A percentile compares a stretch with the other conserved stretches of the same genome.
phyloP scores from a whole-genome alignment of 2,329 filamentous ascomycete species.

The Zymoseptoria pseudotritici region DNA sequence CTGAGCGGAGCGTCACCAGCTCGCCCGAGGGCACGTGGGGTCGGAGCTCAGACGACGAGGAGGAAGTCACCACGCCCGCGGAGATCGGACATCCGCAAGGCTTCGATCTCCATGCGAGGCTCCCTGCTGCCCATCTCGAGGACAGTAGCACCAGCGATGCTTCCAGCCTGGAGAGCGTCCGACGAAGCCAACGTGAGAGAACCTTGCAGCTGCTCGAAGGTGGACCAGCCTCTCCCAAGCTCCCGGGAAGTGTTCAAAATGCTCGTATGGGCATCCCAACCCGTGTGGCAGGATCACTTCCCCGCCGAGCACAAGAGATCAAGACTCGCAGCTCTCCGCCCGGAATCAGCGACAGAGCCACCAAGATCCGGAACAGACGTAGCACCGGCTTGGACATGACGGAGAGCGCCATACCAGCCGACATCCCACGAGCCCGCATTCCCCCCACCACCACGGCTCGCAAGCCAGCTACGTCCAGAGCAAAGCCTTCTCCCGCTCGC shows the following conservation, averaged over 20 bases:
- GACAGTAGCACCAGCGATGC: constrained; percentile 1
- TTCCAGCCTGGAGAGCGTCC: constrained; percentile 1
- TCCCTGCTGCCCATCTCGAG: not conserved
- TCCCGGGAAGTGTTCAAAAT: not conserved
- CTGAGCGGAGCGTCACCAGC: constrained; percentile 14
- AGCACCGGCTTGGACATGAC: not conserved
- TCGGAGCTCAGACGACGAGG: constrained; percentile 17
- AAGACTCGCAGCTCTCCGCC: not conserved
- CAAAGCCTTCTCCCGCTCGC: not conserved
- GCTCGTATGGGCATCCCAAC: not conserved
- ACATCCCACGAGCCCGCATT: not conserved
- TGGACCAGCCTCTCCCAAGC: not conserved
- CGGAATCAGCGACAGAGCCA: not conserved
- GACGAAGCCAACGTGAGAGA: not conserved
- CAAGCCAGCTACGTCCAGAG: not conserved
- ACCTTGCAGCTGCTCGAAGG: not conserved
- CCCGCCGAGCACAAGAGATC: not conserved
- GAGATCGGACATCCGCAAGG: constrained; percentile 2
- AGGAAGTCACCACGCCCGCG: constrained; percentile 19
- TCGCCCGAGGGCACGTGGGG: constrained; percentile 18
- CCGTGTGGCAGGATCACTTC: not conserved
- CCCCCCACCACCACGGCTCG: not conserved
- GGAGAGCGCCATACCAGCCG: not conserved
- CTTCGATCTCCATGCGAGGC: not conserved
- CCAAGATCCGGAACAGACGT: not conserved